Conservation (phyloP, 2,329 filamentous ascomycete species). For the Metarhizium album region DNA sequence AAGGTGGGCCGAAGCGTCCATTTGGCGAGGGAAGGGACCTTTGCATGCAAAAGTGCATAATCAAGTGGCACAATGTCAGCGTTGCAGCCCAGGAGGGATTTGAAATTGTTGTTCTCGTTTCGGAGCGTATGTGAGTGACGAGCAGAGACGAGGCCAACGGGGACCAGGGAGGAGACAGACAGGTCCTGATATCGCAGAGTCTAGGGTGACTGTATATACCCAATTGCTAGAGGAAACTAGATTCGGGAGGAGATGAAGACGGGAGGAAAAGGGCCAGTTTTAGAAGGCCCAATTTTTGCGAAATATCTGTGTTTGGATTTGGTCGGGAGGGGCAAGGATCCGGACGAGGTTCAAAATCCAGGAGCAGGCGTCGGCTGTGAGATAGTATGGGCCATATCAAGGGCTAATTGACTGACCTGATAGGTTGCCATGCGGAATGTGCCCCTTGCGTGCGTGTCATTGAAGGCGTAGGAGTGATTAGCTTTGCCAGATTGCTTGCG, state of each 20-base stretch:
- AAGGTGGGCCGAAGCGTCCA: neutral
- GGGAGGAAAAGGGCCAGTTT: neutral
- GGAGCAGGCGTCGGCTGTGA: slow-evolving; percentile 1
- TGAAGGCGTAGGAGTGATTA: no score
- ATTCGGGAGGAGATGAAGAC: neutral
- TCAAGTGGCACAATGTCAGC: neutral
- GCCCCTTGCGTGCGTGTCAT: no score
- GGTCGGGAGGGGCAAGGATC: neutral
- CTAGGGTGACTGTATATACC: slow-evolving; percentile 4
- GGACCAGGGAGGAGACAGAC: neutral
- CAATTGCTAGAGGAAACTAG: slow-evolving; percentile 3
- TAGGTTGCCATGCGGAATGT: neutral
- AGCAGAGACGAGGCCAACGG: neutral
- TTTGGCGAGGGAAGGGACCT: neutral
- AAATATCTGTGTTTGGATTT: neutral
- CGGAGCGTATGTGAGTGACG: neutral
- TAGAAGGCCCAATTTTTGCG: neutral
- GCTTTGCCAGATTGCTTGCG: no score
- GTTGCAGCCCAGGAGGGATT: neutral
- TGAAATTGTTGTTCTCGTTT: neutral
- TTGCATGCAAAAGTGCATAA: neutral
- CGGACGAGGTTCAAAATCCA: neutral
- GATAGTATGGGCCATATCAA: neutral
- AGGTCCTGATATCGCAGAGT: neutral
- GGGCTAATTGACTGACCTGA: neutral